phyloP scores from a whole-genome alignment of 257 asterid genomes.

The Mitragyna speciosa region DNA sequence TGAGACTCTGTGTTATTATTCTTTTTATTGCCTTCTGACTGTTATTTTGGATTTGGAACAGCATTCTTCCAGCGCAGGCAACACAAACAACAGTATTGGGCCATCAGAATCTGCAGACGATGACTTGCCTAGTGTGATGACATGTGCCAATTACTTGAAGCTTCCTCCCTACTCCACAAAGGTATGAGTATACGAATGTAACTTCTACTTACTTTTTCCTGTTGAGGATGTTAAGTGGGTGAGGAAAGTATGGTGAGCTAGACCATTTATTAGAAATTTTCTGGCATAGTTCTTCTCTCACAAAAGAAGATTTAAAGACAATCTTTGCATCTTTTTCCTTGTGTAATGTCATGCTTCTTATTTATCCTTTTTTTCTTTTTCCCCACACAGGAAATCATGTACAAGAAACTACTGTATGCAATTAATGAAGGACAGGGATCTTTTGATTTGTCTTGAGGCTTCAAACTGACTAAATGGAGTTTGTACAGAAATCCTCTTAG shows the following conservation, averaged over 20 bases:
- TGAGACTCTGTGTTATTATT: background rate
- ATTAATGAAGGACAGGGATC: constrained; percentile 97
- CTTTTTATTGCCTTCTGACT: background rate
- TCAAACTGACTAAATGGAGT: constrained; percentile 22
- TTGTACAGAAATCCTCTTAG: constrained; percentile 20
- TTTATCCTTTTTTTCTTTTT: background rate
- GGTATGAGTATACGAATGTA: constrained; percentile 38
- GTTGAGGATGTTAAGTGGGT: background rate
- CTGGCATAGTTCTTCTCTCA: background rate
- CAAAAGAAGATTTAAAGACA: background rate
- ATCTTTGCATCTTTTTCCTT: background rate
- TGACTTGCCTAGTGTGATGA: constrained; percentile 98
- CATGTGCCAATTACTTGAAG: constrained; percentile 98
- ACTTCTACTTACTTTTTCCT: background rate
- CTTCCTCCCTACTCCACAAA: constrained; percentile 98
- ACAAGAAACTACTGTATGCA: constrained; percentile 82
- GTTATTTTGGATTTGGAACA: constrained; percentile 29
- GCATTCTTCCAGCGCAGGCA: constrained; percentile 73
- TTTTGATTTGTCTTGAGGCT: constrained; percentile 79
- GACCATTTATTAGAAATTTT: background rate
- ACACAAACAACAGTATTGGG: constrained; percentile 55
- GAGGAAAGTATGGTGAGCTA: background rate
- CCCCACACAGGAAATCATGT: constrained; percentile 72
- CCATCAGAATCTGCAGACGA: constrained; percentile 83
- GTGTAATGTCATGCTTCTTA: background rate